Percentiles rank a stretch among this genome's conserved stretches.
Conservation (phyloP, 768 basidiomycete species). For the Pleurotus ostreatus region DNA sequence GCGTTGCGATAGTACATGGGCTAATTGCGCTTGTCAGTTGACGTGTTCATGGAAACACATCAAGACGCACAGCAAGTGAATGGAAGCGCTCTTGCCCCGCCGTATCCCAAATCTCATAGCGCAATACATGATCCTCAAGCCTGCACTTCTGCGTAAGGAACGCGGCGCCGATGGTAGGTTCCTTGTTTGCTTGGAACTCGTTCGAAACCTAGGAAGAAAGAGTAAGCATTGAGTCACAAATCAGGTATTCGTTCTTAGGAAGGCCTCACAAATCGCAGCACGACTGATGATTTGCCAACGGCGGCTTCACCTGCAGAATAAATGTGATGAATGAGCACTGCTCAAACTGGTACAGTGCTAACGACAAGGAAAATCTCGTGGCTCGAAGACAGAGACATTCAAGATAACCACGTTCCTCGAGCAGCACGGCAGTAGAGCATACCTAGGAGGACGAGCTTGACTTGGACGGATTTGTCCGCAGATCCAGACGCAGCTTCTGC, state of each 20-base stretch:
- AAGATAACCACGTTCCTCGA: neutral
- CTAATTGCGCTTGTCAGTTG: conserved; percentile 29
- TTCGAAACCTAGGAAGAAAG: conserved; percentile 68
- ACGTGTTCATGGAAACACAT: conserved; percentile 10
- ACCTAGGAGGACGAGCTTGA: conserved; percentile 97
- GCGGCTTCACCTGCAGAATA: conserved; percentile 83
- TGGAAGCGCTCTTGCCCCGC: conserved; percentile 97
- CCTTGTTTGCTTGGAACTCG: conserved; percentile 98
- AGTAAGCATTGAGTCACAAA: conserved; percentile 13
- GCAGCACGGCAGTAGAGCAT: conserved; percentile 19
- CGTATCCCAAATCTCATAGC: conserved; percentile 98
- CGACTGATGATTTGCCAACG: conserved; percentile 98
- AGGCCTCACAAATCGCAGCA: conserved; percentile 84
- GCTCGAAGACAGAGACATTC: neutral
- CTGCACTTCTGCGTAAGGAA: conserved; percentile 95
- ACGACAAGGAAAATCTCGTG: no score
- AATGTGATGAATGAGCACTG: no score
- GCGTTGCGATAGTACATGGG: conserved; percentile 99
- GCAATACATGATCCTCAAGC: conserved; percentile 87
- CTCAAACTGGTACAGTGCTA: no score
- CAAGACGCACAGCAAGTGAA: conserved; percentile 77
- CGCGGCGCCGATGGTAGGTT: conserved; percentile 96
- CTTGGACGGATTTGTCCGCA: conserved; percentile 89
- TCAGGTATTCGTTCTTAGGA: neutral
- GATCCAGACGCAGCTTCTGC: conserved; percentile 71